A percentile compares a stretch with the other conserved stretches of the same genome.
Evolutionary conservation across 2,329 filamentous ascomycete genomes (phyloP).

Genomic region (Drechslera avenae): DNA sequence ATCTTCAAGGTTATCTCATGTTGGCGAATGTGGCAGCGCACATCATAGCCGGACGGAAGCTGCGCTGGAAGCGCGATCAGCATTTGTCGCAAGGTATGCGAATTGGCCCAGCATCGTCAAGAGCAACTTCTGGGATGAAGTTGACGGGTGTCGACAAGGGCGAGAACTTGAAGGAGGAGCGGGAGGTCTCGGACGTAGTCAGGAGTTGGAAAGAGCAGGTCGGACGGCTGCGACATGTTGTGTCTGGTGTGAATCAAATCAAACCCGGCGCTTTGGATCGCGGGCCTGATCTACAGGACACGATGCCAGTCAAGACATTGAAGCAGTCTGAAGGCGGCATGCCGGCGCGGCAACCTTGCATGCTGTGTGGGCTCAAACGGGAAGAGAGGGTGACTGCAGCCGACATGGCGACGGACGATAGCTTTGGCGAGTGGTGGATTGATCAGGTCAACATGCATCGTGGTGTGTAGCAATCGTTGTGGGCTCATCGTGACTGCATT

Average conservation of each 20-base stretch:
- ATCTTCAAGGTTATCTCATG: conserved; percentile 67
- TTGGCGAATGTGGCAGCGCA: conserved; percentile 73
- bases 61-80: conserved; percentile 89
- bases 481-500: conserved; percentile 35
- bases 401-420: conserved; percentile 80
- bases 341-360: conserved; percentile 75
- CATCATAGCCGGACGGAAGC: conserved; percentile 80
- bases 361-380: conserved; percentile 84
- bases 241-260: conserved; percentile 67
- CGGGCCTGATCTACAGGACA: conserved; percentile 74
- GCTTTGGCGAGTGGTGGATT: conserved; percentile 96
- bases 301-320: conserved; percentile 69
- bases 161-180: conserved; percentile 80
- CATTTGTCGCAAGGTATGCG: conserved; percentile 86
- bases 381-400: conserved; percentile 81
- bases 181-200: conserved; percentile 80
- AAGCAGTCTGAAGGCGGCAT: conserved; percentile 68
- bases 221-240: conserved; percentile 73
- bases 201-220: conserved; percentile 76
- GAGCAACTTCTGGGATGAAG: conserved; percentile 81
- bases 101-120: conserved; percentile 75
- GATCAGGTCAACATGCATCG: conserved; percentile 71
- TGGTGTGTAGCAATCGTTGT: conserved; percentile 50
- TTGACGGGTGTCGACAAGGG: conserved; percentile 82
- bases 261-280: conserved; percentile 46